Percentiles rank a stretch among this genome's conserved stretches.
Evolutionary conservation across 768 basidiomycete genomes (phyloP).

Genomic region (Boletus speciosus): DNA sequence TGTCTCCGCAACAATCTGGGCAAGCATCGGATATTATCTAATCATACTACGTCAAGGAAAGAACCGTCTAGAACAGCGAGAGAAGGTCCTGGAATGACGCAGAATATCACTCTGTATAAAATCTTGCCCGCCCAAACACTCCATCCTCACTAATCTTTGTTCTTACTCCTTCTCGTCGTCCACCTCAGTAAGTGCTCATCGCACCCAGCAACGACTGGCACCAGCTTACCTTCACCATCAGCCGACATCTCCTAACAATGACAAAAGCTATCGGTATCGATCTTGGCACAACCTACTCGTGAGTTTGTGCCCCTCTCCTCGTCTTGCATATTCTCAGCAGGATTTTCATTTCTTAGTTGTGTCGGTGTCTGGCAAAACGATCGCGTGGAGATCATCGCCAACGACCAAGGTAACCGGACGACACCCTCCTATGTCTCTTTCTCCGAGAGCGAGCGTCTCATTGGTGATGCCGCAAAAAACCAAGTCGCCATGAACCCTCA

Average conservation of each 20-base stretch:
- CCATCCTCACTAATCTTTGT: slow-evolving; percentile 13
- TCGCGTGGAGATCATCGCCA: slow-evolving; percentile 97
- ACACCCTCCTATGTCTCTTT: slow-evolving; percentile 96
- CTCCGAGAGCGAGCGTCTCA: slow-evolving; percentile 92
- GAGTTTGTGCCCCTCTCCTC: slow-evolving; percentile 29
- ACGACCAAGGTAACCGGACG: slow-evolving; percentile 92
- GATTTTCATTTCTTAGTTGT: slow-evolving; percentile 52
- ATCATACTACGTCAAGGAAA: slow-evolving; percentile 30
- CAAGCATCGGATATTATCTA: slow-evolving; percentile 23
- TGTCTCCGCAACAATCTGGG: not conserved
- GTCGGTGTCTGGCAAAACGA: slow-evolving; percentile 99
- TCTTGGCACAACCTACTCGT: slow-evolving; percentile 93
- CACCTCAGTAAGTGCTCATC: slow-evolving; percentile 19
- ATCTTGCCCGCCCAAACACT: slow-evolving; percentile 5
- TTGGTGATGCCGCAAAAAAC: slow-evolving; percentile 99
- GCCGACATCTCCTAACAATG: slow-evolving; percentile 28
- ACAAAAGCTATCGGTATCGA: slow-evolving; percentile 89
- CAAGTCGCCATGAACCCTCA: slow-evolving; percentile 98
- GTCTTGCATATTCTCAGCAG: slow-evolving; percentile 3
- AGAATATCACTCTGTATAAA: slow-evolving; percentile 32
- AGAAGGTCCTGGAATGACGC: slow-evolving; percentile 34
- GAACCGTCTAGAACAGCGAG: slow-evolving; percentile 33
- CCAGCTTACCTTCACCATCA: slow-evolving; percentile 8
- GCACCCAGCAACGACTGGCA: not conserved
- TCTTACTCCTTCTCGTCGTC: slow-evolving; percentile 8